Evolutionary conservation across 352 stramenopile genomes (phyloP).

Genomic region (Globisporangium viniferum): DNA sequence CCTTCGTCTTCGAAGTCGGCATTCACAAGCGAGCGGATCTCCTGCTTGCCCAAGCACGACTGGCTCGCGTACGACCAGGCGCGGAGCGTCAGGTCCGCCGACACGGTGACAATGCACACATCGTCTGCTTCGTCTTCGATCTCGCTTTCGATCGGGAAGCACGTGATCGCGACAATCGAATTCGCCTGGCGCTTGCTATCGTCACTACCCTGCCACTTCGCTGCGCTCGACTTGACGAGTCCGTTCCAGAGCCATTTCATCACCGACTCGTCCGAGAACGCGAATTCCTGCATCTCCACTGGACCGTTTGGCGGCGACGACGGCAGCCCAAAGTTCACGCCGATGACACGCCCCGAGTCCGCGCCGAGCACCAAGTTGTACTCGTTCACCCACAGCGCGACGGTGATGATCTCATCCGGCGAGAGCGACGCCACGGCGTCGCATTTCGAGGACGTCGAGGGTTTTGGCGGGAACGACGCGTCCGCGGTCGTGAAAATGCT

Average conservation of each 20-base stretch:
- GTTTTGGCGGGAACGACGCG: conserved; percentile 39
- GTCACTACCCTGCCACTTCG: conserved; percentile 28
- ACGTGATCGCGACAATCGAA: conserved; percentile 56
- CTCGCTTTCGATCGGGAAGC: conserved; percentile 52
- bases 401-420: conserved; percentile 58
- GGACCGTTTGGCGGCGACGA: conserved; percentile 13
- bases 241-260: conserved; percentile 71
- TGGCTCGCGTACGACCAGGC: conserved; percentile 70
- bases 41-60: conserved; percentile 61
- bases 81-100: conserved; percentile 58
- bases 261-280: conserved; percentile 68
- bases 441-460: conserved; percentile 29
- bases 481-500: conserved; percentile 62
- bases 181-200: conserved; percentile 27
- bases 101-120: conserved; percentile 67
- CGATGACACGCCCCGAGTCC: conserved; percentile 54
- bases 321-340: conserved; percentile 69
- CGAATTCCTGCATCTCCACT: conserved; percentile 56
- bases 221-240: conserved; percentile 40
- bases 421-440: conserved; percentile 47
- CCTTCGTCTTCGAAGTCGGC: conserved; percentile 35
- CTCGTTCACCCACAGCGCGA: conserved; percentile 72
- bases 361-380: conserved; percentile 71
- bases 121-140: conserved; percentile 45
- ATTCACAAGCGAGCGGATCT: conserved; percentile 37